Base-by-base conservation (phyloP, 768 basidiomycete species). In the Tricholoma sp. region DNA sequence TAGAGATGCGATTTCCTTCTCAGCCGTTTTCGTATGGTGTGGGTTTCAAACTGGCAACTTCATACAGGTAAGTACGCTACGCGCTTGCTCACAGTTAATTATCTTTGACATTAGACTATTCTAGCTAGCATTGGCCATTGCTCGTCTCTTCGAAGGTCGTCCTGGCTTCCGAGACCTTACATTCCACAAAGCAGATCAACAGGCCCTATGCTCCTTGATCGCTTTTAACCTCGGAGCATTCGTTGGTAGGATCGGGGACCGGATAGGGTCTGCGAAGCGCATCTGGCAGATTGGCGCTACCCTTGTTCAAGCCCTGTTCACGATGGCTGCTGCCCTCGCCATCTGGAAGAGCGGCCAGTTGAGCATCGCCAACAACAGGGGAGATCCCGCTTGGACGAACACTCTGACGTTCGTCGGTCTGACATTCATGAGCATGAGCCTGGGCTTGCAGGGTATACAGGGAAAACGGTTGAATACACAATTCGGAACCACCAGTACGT, bases 391-490 rank as follows among this genome's bases (percentile, higher is more conserved):
- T 0, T 95, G 93, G 94, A 79, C 74, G 2, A 84, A 84, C 46
- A 68, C 79, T 0, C 63, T 83, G 32, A 82, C 88, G 1, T 91
- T 86, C 65, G 84, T 86, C 11, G 79, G 83, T 9, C 62, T 97
- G 14, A 91, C 81, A 0, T 90, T 91, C 69, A 84, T 93, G 70
- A 92, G 90, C 60, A 87, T 87, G 29, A 83, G 81, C 68, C 72
- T 97, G 64, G 94, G 94, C 6, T 72, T 94, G 32, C 93, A 95
- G 70, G 92, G 92, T 18, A 89, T 94, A 67, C 76, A 89, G 72
- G 91, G 86, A 52, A 94, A 94, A 73, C 75, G 89, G 34, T 67
- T 91, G 60, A 87, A 87, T 64, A 87, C 86, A 8, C 86, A 90
- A 67, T 93, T 88, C 67, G 84, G 86, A 14, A 88, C 86, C 0